Percentiles rank a stretch among this genome's conserved stretches.
These are phyloP conservation scores for Raffaelea deltoideospora DNA, from an alignment of 2,329 filamentous ascomycete species.

Conservation along the genomic window DNA sequence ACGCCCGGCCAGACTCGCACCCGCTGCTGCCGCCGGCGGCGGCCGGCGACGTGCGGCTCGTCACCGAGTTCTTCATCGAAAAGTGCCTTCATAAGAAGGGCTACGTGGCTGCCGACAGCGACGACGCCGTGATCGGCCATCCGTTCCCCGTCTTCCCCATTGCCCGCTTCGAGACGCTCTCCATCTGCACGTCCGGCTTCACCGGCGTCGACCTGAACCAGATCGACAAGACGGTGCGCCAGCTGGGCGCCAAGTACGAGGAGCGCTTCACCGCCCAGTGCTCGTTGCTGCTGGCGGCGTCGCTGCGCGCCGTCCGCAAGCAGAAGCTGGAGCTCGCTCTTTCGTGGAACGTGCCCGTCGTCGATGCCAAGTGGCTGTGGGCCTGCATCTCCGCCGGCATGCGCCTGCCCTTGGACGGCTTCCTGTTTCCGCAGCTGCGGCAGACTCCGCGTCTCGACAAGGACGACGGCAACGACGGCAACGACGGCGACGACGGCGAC, in stretches of 20 bases:
- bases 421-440: constrained; percentile 31
- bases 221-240: constrained; percentile 57
- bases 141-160: constrained; percentile 63
- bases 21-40: constrained; percentile 26
- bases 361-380: constrained; percentile 74
- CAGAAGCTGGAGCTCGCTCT: constrained; percentile 70
- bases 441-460: constrained; percentile 11
- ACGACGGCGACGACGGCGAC: not conserved
- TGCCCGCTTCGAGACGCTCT: constrained; percentile 50
- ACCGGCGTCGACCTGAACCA: constrained; percentile 74
- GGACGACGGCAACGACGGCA: not conserved
- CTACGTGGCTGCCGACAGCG: constrained; percentile 49
- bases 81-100: constrained; percentile 65
- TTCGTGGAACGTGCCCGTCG: constrained; percentile 65
- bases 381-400: constrained; percentile 51
- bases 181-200: constrained; percentile 71
- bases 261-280: constrained; percentile 57
- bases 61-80: constrained; percentile 92
- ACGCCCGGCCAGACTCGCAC: constrained; percentile 27
- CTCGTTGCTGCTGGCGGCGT: constrained; percentile 65
- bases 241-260: constrained; percentile 69
- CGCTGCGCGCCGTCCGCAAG: constrained; percentile 37
- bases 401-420: constrained; percentile 28
- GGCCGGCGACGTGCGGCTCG: constrained; percentile 29
- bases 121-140: constrained; percentile 55